phyloP scores from a whole-genome alignment of 2,329 filamentous ascomycete species.

The Cercospora brassicicola region DNA sequence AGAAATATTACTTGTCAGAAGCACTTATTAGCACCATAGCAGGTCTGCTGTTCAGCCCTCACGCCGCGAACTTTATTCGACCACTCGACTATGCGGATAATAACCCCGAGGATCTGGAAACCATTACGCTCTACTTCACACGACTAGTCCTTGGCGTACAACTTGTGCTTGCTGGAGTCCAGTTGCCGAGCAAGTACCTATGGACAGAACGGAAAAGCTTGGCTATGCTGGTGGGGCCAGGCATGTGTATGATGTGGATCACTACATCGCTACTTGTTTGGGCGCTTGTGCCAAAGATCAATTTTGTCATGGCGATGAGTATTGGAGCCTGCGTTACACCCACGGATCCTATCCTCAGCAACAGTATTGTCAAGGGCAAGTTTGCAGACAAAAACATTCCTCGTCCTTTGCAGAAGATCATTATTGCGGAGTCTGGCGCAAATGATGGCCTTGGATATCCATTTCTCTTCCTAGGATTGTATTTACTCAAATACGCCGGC shows the following conservation, averaged over 20 bases:
- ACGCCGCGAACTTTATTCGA: conserved; percentile 72
- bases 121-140: conserved; percentile 79
- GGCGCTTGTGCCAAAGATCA: conserved; percentile 69
- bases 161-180: conserved; percentile 82
- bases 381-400: conserved; percentile 92
- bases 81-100: conserved; percentile 70
- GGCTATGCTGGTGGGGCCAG: conserved; percentile 72
- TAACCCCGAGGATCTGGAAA: conserved; percentile 60
- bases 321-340: conserved; percentile 87
- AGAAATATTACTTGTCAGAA: conserved; percentile 88
- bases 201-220: conserved; percentile 75
- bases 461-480: conserved; percentile 81
- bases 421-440: conserved; percentile 70
- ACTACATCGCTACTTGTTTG: conserved; percentile 76
- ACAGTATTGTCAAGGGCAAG: conserved; percentile 88
- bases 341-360: conserved; percentile 83
- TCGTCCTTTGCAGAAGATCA: conserved; percentile 70
- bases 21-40: conserved; percentile 82
- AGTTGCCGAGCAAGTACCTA: conserved; percentile 81
- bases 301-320: conserved; percentile 75
- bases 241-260: conserved; percentile 87
- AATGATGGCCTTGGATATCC: conserved; percentile 90
- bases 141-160: conserved; percentile 87
- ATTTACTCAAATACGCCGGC: conserved; percentile 74
- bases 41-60: conserved; percentile 75